Base-by-base conservation (phyloP, 768 basidiomycete genomes). In the Tricholoma sp. region DNA sequence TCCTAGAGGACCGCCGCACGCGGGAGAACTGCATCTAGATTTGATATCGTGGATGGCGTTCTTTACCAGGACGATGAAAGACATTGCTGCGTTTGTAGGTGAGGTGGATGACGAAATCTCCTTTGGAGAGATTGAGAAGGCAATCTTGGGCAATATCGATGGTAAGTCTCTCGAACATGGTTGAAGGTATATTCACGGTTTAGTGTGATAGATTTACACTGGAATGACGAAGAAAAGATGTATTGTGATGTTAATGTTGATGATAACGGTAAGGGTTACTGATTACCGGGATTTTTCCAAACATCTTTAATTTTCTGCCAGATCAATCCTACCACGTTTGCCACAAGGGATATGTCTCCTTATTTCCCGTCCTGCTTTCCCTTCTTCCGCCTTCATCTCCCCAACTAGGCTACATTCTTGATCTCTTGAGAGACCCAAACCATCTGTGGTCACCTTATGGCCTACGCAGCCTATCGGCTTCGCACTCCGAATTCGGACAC, bases 31-130 rank as follows among this genome's bases (percentile, higher is more conserved):
- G 49, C 95, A 98, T 69, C 70, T 98, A 57, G 95, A 98, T 71
- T 72, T 98, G 57, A 91, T 94, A 61, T 88, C 89, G 29, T 98
- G 95, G 95, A 92, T 98, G 86, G 95, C 83, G 3, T 97, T 94
- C 77, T 98, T 98, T 72, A 83, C 91, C 32, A 79, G 88, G 61
- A 98, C 95, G 27, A 98, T 98, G 95, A 82, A 79, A 53, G 89
- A 89, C 49, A 89, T 98, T 57, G 88, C 95, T 0, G 85, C 83
- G 57, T 96, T 89, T 68, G 76, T 96, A 14, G 93, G 89, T 1
- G 89, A 96, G 70, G 74, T 70, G n/a, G 92, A 95, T 31, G 95
- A 98, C 65, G 83, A 80, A 54, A 72, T 74, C n/a, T 86, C 86
- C 27, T 98, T 87, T 64, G 74, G 71, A 41, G 84, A 85, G 58